Evolutionary conservation across 768 basidiomycete genomes (phyloP), one percentile per base, ranked within the genome.

Genomic region (Suillus brevipes): DNA sequence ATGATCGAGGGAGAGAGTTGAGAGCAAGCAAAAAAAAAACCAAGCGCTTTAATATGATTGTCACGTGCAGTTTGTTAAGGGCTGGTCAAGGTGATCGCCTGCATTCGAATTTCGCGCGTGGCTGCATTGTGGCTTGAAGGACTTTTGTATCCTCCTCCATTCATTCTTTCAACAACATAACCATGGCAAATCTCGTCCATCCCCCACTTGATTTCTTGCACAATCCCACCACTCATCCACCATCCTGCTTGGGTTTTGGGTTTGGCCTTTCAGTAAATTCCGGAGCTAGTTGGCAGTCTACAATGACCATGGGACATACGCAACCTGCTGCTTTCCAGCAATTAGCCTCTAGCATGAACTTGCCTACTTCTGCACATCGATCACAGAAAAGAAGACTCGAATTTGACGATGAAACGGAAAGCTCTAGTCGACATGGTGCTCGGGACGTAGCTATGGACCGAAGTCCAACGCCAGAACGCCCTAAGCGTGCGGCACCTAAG

Each of bases 391-490:
- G 92, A 66, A 80, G 89, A 47, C 80, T 83, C 65, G 92, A 94
- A 61, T 74, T 78, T 2, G 91, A 93, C 23, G 90, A 92, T n/a
- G 87, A 90, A 36, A 73, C 78, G 4, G 84, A 85, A 64, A 59
- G 40, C 16, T 75, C 77, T 31, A 77, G 68, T 61, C 78, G 68
- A 53, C 72, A 64, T 60, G 68, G 53, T 6, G 71, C 73, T 34
- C 77, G 84, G 64, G 91, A 92, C 69, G 84, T 90, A 61, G 83
- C 87, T 18, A 94, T 94, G 92, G 92, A 93, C 74, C 83, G 90
- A 66, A 92, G 91, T 68, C 91, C 92, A 9, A 92, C 92, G 3
- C 90, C 92, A 18, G 92, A 95, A 75, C 83, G 90, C 52, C 85
- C 84, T 42, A 91, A 88, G 76, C 86, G 88, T 69, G 82, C 83